These are phyloP conservation scores for Logfia minima DNA, from an alignment of 129 eudicot species.

Conservation along the genomic window DNA sequence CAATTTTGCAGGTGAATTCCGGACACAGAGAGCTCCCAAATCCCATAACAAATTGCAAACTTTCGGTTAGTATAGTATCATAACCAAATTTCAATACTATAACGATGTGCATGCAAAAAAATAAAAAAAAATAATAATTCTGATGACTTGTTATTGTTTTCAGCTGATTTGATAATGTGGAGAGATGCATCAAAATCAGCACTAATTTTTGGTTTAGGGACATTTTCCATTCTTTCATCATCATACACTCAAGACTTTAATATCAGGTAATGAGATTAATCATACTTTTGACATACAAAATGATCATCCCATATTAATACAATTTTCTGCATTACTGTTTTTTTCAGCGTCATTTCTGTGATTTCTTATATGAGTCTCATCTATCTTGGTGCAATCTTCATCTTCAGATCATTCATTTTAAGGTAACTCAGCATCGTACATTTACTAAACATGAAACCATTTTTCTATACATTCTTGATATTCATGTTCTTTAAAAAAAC, in stretches of 20 bases:
- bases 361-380: conserved; percentile 79
- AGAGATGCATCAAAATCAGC: conserved; percentile 81
- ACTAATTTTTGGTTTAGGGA: conserved; percentile 75
- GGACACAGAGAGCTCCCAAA: conserved; percentile 43
- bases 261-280: conserved; percentile 55
- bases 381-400: conserved; percentile 83
- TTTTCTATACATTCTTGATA: conserved; percentile 6
- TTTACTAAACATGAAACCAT: conserved; percentile 3
- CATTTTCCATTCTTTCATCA: conserved; percentile 71
- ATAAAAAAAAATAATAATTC: neutral
- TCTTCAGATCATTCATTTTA: conserved; percentile 59
- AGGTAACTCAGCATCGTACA: conserved; percentile 44
- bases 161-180: conserved; percentile 96
- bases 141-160: conserved; percentile 16
- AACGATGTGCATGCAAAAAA: conserved; percentile 2
- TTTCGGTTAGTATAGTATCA: conserved; percentile 48
- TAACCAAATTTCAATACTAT: neutral
- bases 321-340: neutral
- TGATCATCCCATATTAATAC: conserved; percentile 13
- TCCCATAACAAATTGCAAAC: conserved; percentile 56
- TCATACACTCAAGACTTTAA: conserved; percentile 80
- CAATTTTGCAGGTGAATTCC: conserved; percentile 33
- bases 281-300: neutral
- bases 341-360: conserved; percentile 76
- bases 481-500: conserved; percentile 19